Base-by-base conservation (phyloP, 2,329 filamentous ascomycete species). In the Trichoderma pleuroti region DNA sequence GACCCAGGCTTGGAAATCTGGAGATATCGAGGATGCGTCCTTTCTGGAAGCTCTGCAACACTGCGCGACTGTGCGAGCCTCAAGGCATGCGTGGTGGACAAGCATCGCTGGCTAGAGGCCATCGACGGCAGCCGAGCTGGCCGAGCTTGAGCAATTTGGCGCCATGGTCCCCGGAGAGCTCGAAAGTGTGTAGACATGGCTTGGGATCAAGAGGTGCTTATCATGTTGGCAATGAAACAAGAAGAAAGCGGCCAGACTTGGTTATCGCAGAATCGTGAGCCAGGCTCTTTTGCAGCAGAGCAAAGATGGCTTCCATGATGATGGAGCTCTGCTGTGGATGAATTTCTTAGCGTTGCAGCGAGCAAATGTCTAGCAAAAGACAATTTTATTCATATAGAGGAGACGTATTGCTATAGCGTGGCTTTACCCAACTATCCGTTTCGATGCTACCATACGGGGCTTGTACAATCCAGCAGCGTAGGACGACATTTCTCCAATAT, bases 61-160 rank as follows among this genome's bases (percentile, higher is more conserved):
- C 79, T 80, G 54, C 74, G 76, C 52, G 78, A 74, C 11, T 76
- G 73, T 18, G 76, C 73, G 7, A 62, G 74, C 87, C 82, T 71
- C 75, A 79, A 72, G 16, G 73, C 69, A 14, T 80, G 68, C 3
- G 87, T 86, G 10, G 81, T 81, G 8, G 87, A 87, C 75, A 91
- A 88, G 73, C 73, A 75, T 74, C 85, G 81, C 28, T 12, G 34
- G 16, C 16, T n/a, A 21, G 26, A 16, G 36, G n/a, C 26, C 39
- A 21, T 56, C n/a, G 59, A 21, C 18, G 49, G 67, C 16, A 54
- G 68, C 39, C 46, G 72, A 57, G 46, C 66, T 68, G 61, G 70
- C 59, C 65, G 60, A 61, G 61, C 65, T 54, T 65, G 34, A 42
- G 59, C 52, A 69, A 66, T 46, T 34, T 24, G 34, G 66, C 59